Base-by-base conservation (phyloP, 305 asterid genomes). In the Fraxinus floribunda region DNA sequence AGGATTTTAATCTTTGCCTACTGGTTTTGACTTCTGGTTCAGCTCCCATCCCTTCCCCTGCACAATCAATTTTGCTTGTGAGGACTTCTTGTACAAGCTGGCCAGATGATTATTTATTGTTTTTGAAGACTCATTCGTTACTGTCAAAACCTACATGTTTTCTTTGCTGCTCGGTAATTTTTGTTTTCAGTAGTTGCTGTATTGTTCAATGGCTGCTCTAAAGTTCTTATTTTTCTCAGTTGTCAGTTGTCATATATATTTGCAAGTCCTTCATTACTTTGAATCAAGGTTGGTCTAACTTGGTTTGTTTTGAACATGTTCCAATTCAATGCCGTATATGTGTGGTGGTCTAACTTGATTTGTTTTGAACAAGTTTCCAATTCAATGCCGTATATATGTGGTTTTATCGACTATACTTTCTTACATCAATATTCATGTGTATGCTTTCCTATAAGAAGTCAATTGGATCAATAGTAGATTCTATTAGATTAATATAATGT, bases 31-130 rank as follows among this genome's bases (percentile, higher is more conserved):
- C 44, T 6, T 22, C 32, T 39, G 78, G 80, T 78, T 84, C 24
- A 66, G 76, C 18, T 77, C 32, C 72, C 38, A 3, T 36, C 39
- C 39, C 9, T 71, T 77, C 24, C 49, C 11, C 7, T 80, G 9
- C 64, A 24, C 60, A 68, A 24, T 81, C 29, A 41, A 36, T 73
- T 73, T 60, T 55, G 32, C 71, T 78, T 16, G 26, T 39, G 72
- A 76, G 77, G 30, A 80, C 68, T 52, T 79, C 68, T 52, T 79
- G 16, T 57, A 7, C 52, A 1, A n/a, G 77, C 77, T 32, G 3
- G 60, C n/a, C 36, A 35, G 49, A 34, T 36, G 11, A 24, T 74
- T 24, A 13, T 74, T 34, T 74, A 74, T n/a, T 44, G 44, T 74
- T 74, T 26, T 57, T 38, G 32, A 18, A 44, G 55, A 30, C 26